Percentiles rank a stretch among this genome's conserved stretches.
Conservation (phyloP, 129 eudicot genomes). For the carrot (Daucus carota) region DNA sequence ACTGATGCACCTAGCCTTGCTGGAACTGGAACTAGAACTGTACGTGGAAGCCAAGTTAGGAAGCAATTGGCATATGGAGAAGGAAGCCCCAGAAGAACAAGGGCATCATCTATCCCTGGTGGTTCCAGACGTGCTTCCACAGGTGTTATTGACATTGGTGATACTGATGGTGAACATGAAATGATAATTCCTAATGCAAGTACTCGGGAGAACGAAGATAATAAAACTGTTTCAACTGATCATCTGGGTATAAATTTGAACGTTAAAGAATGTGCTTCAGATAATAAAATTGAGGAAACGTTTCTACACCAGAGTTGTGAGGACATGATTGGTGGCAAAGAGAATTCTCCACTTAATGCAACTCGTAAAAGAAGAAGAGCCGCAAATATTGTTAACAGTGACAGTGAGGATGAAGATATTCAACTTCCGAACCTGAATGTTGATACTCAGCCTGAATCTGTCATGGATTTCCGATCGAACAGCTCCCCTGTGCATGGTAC, state of each 20-base stretch:
- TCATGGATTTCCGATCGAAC: neutral
- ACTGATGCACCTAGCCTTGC: neutral
- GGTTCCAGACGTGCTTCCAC: slow-evolving; percentile 24
- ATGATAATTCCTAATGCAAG: neutral
- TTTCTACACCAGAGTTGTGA: slow-evolving; percentile 19
- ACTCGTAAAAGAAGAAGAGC: slow-evolving; percentile 39
- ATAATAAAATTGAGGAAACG: neutral
- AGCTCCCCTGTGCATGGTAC: neutral
- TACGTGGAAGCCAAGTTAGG: slow-evolving; percentile 17
- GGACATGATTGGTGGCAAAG: slow-evolving; percentile 9
- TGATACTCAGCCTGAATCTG: slow-evolving; percentile 7
- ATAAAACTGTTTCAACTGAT: slow-evolving; percentile 12
- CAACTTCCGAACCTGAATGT: slow-evolving; percentile 31
- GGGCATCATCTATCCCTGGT: slow-evolving; percentile 57
- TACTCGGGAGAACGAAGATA: slow-evolving; percentile 11
- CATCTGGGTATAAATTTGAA: slow-evolving; percentile 6
- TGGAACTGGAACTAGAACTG: slow-evolving; percentile 9
- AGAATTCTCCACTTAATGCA: slow-evolving; percentile 4
- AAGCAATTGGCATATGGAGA: slow-evolving; percentile 30
- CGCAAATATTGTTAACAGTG: slow-evolving; percentile 34
- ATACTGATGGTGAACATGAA: slow-evolving; percentile 37
- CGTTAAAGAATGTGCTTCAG: neutral
- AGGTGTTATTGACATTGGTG: slow-evolving; percentile 35
- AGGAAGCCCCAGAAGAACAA: slow-evolving; percentile 26
- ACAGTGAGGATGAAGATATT: slow-evolving; percentile 40